A percentile compares a stretch with the other conserved stretches of the same genome.
phyloP scores from a whole-genome alignment of 2,329 filamentous ascomycete species.

The Fusarium robinianum region DNA sequence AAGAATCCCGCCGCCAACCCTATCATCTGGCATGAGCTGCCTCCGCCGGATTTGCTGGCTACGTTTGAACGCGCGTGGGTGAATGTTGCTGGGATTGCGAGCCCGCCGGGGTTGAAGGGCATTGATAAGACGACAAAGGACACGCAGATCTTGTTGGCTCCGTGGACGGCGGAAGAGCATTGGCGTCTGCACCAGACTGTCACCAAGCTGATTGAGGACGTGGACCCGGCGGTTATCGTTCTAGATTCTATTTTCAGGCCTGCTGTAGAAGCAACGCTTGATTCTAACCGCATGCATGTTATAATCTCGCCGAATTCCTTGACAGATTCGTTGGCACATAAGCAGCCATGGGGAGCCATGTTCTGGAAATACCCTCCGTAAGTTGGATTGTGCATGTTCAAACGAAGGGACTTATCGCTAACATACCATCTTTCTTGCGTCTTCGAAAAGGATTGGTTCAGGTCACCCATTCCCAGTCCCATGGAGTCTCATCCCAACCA shows the following conservation, averaged over 20 bases:
- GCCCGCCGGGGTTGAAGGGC: conserved; percentile 27
- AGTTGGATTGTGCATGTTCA: too few species aligned
- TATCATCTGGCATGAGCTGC: conserved; percentile 36
- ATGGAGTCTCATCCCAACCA: conserved; percentile 46
- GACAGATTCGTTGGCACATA: conserved; percentile 44
- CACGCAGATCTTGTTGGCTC: conserved; percentile 30
- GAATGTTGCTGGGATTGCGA: conserved; percentile 22
- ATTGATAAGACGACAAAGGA: conserved; percentile 15
- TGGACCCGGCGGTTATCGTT: conserved; percentile 41
- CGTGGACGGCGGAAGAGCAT: conserved; percentile 41
- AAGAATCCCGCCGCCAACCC: conserved; percentile 20
- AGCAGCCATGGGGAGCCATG: conserved; percentile 45
- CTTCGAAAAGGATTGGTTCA: conserved; percentile 49
- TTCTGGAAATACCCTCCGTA: conserved; percentile 49
- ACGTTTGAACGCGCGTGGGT: conserved; percentile 19
- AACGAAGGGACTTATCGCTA: too few species aligned
- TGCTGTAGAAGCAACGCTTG: conserved; percentile 29
- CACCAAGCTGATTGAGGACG: conserved; percentile 34
- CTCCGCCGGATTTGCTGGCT: conserved; percentile 13
- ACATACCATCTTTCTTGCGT: too few species aligned
- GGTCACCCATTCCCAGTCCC: conserved; percentile 52
- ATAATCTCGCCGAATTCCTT: conserved; percentile 51
- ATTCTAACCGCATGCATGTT: conserved; percentile 39
- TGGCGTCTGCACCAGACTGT: conserved; percentile 34
- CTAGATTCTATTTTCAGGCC: conserved; percentile 41